Evolutionary conservation across 1,284 basidiomycete species (phyloP).

Genomic region (Melanopsichium pennsylvanicum): DNA sequence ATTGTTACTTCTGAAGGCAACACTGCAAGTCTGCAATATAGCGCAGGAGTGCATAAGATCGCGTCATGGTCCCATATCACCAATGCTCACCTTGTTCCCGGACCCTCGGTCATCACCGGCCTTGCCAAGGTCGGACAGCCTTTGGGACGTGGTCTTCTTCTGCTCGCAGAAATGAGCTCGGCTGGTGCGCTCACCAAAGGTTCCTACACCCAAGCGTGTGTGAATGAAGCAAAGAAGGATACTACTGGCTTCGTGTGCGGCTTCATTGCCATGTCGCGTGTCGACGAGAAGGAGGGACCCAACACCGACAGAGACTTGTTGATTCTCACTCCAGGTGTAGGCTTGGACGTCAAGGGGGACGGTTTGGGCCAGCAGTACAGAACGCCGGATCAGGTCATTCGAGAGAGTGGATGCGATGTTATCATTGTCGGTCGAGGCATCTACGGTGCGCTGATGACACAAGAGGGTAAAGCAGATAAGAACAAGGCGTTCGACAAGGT

Average conservation of each 20-base stretch:
- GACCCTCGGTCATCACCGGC: constrained; percentile 89
- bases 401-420: constrained; percentile 88
- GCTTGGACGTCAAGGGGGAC: constrained; percentile 83
- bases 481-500: constrained; percentile 70
- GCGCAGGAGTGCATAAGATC: constrained; percentile 90
- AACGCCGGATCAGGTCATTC: constrained; percentile 84
- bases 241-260: constrained; percentile 58
- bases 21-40: constrained; percentile 94
- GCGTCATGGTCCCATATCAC: constrained; percentile 96
- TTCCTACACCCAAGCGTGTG: constrained; percentile 82
- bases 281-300: constrained; percentile 69
- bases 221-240: constrained; percentile 68
- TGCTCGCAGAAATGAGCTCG: constrained; percentile 97
- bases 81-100: constrained; percentile 91
- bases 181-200: constrained; percentile 85
- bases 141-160: constrained; percentile 82
- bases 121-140: constrained; percentile 85
- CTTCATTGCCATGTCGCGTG: constrained; percentile 77
- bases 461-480: constrained; percentile 68
- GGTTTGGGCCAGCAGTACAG: constrained; percentile 95
- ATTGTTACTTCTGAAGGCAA: constrained; percentile 73
- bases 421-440: constrained; percentile 98
- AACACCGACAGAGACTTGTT: constrained; percentile 76
- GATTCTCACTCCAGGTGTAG: constrained; percentile 91
- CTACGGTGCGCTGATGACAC: constrained; percentile 72